These are phyloP conservation scores for Cokeromyces recurvatus DNA, from an alignment of 371 early-diverging fungal genomes.

Conservation along the genomic window DNA sequence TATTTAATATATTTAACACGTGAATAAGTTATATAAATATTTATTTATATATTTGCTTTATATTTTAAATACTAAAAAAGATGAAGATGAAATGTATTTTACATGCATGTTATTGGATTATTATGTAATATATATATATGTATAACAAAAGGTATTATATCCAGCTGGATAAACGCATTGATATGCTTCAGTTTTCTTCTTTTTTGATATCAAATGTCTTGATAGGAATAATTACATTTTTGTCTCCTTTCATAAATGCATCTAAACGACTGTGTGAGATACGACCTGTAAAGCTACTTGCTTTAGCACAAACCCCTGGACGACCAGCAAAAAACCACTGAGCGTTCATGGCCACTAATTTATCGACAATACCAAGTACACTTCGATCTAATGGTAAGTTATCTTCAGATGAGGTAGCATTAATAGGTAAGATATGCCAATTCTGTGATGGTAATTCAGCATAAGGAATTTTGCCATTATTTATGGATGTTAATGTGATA, in stretches of 20 bases:
- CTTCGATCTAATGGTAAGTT: conserved; percentile 24
- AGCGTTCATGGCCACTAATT: conserved; percentile 42
- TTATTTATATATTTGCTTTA: too few relatives aligned
- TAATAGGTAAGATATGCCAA: conserved; percentile 34
- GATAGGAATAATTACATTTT: conserved; percentile 1
- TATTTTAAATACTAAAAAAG: too few relatives aligned
- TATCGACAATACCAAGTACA: conserved; percentile 42
- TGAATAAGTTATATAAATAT: too few relatives aligned
- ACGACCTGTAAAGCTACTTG: conserved; percentile 38
- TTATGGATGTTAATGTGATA: conserved; percentile 16
- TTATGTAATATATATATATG: too few relatives aligned
- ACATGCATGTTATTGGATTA: too few relatives aligned
- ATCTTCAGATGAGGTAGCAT: conserved; percentile 1
- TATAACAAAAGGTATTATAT: too few relatives aligned
- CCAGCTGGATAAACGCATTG: too few relatives aligned
- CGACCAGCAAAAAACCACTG: conserved; percentile 46
- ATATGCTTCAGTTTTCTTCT: too few relatives aligned
- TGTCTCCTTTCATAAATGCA: conserved; percentile 10
- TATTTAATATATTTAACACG: too few relatives aligned
- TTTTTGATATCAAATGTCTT: conserved; percentile 10
- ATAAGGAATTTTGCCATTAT: conserved; percentile 35
- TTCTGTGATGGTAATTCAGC: conserved; percentile 75
- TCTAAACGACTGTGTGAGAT: conserved; percentile 15
- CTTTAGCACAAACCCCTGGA: conserved; percentile 34
- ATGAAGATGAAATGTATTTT: too few relatives aligned